Evolutionary conservation across 352 stramenopile genomes (phyloP).

Genomic region (Globisporangium perplexum): DNA sequence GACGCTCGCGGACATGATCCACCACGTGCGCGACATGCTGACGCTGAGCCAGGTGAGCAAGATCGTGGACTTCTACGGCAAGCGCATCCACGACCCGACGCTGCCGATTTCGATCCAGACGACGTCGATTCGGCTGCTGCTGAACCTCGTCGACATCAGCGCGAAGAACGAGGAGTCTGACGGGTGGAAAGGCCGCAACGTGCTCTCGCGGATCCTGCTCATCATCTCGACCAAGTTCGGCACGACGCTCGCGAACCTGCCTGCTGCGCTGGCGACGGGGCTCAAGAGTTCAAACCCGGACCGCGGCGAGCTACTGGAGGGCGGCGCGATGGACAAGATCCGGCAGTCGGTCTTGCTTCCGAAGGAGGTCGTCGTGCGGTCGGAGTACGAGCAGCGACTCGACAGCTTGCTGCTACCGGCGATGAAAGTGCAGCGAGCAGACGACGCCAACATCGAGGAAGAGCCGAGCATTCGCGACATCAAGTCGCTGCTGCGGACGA

Average conservation of each 20-base stretch:
- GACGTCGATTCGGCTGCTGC: constrained; percentile 92
- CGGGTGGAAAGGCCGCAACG: constrained; percentile 83
- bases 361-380: constrained; percentile 43
- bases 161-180: constrained; percentile 93
- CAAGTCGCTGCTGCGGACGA: constrained; percentile 93
- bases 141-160: constrained; percentile 97
- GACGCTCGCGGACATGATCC: constrained; percentile 97
- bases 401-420: constrained; percentile 56
- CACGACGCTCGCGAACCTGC: constrained; percentile 76
- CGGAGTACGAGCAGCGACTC: constrained; percentile 69
- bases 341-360: constrained; percentile 71
- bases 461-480: constrained; percentile 86
- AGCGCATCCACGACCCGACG: constrained; percentile 90
- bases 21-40: constrained; percentile 94
- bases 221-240: constrained; percentile 95
- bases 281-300: constrained; percentile 36
- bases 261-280: constrained; percentile 52
- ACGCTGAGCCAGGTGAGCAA: constrained; percentile 93
- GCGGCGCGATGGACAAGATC: constrained; percentile 87
- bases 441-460: constrained; percentile 62
- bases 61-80: constrained; percentile 93
- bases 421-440: constrained; percentile 34
- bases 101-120: constrained; percentile 95
- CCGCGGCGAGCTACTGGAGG: constrained; percentile 65
- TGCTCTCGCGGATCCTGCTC: constrained; percentile 88